Conservation (phyloP, 768 basidiomycete genomes). For the Trichaptum fuscoviolaceum region DNA sequence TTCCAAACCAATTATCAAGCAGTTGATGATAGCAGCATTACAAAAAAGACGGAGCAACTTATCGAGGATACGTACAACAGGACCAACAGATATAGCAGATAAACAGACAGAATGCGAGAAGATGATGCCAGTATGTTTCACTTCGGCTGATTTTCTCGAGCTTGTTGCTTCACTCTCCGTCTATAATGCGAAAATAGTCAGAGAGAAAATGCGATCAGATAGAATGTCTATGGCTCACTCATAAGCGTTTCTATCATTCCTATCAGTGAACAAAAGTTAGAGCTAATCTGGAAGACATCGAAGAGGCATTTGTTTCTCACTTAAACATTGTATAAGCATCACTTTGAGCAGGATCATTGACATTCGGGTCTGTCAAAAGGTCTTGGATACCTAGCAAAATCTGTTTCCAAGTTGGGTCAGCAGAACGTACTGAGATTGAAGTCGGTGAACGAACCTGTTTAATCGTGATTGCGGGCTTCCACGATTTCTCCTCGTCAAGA, state of each 20-base stretch:
- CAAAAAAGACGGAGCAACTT: not conserved
- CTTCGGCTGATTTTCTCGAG: conserved; percentile 86
- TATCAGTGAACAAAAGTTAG: conserved; percentile 26
- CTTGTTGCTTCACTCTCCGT: conserved; percentile 77
- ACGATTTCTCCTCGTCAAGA: conserved; percentile 96
- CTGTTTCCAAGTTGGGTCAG: conserved; percentile 34
- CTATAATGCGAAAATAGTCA: conserved; percentile 30
- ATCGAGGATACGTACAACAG: not conserved
- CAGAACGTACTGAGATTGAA: not conserved
- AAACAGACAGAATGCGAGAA: not conserved
- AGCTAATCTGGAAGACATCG: conserved; percentile 4
- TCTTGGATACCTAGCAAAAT: conserved; percentile 96
- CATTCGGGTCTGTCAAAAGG: conserved; percentile 90
- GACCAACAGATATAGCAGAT: not conserved
- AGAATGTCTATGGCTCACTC: conserved; percentile 52
- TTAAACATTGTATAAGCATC: conserved; percentile 99
- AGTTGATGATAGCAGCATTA: not conserved
- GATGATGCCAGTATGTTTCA: conserved; percentile 27
- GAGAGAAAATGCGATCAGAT: conserved; percentile 3
- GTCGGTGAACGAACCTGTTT: conserved; percentile 66
- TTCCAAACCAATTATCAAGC: not conserved
- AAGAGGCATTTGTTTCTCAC: conserved; percentile 42
- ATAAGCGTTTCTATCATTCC: conserved; percentile 92
- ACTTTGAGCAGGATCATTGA: conserved; percentile 95
- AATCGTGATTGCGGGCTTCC: conserved; percentile 99